These are phyloP conservation scores for Magnusiomyces magnusii DNA, from an alignment of 1,139 yeast species.

Conservation along the genomic window DNA sequence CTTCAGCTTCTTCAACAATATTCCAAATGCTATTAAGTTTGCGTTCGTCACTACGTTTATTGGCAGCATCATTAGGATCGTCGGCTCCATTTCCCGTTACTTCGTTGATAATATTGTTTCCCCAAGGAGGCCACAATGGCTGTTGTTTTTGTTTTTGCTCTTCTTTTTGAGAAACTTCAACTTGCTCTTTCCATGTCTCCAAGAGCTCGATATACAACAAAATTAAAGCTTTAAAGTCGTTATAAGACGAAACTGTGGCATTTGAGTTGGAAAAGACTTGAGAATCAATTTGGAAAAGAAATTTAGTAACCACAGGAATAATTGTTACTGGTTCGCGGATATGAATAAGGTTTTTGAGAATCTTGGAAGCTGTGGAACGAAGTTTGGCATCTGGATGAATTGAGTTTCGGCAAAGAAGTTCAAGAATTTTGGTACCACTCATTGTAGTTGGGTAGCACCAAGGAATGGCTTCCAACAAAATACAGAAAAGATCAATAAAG, in stretches of 20 bases:
- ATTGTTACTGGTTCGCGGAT: slow-evolving; percentile 64
- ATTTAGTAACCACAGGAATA: slow-evolving; percentile 67
- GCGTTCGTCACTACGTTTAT: slow-evolving; percentile 49
- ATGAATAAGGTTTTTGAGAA: slow-evolving; percentile 59
- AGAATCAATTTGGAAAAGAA: slow-evolving; percentile 74
- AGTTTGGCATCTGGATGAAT: slow-evolving; percentile 58
- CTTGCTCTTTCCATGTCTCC: slow-evolving; percentile 57
- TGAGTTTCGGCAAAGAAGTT: slow-evolving; percentile 66
- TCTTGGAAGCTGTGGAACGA: slow-evolving; percentile 52
- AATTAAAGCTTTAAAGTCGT: slow-evolving; percentile 53
- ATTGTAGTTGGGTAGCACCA: slow-evolving; percentile 53
- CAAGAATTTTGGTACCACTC: slow-evolving; percentile 56
- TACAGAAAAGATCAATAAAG: slow-evolving; percentile 58
- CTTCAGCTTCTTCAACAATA: slow-evolving; percentile 88
- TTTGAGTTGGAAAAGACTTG: slow-evolving; percentile 33
- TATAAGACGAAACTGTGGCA: slow-evolving; percentile 45
- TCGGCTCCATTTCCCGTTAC: slow-evolving; percentile 21
- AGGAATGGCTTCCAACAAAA: slow-evolving; percentile 60
- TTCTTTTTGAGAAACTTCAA: not conserved
- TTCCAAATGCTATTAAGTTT: slow-evolving; percentile 76
- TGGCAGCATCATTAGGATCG: slow-evolving; percentile 20
- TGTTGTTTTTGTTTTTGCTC: slow-evolving; percentile 1
- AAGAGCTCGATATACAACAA: slow-evolving; percentile 70
- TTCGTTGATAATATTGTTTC: not conserved
- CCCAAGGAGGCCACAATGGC: slow-evolving; percentile 8